phyloP scores from a whole-genome alignment of 352 stramenopile genomes.

The Phytophthora macrochlamydospora region DNA sequence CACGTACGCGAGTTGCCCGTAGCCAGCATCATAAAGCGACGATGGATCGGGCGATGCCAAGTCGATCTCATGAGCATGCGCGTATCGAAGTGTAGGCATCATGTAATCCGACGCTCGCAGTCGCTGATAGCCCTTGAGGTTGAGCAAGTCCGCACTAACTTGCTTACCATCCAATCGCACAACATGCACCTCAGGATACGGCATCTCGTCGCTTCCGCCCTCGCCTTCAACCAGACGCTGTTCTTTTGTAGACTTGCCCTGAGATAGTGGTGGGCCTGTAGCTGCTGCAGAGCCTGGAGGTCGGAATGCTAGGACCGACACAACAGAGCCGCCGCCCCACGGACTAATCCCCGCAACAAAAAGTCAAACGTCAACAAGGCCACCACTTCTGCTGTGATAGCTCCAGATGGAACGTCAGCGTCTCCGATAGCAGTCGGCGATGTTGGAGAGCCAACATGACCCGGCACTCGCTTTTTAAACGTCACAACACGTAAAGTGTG shows the following conservation, averaged over 20 bases:
- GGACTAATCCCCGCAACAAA: conserved; percentile 80
- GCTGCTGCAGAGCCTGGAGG: conserved; percentile 53
- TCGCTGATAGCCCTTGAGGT: conserved; percentile 75
- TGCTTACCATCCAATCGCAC: conserved; percentile 87
- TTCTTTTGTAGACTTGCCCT: conserved; percentile 44
- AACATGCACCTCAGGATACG: conserved; percentile 86
- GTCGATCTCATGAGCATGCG: conserved; percentile 23
- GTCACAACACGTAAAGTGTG: conserved; percentile 78
- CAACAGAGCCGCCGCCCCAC: conserved; percentile 55
- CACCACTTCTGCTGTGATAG: conserved; percentile 67
- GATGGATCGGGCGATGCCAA: conserved; percentile 28
- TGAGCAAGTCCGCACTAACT: conserved; percentile 84
- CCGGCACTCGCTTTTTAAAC: conserved; percentile 59
- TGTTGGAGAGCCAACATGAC: conserved; percentile 38
- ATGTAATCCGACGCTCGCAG: conserved; percentile 83
- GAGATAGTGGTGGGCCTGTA: conserved; percentile 17
- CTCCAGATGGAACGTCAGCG: conserved; percentile 30
- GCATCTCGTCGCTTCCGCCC: conserved; percentile 71
- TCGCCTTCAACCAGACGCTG: conserved; percentile 67
- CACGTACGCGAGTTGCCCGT: conserved; percentile 72
- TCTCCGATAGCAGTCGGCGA: conserved; percentile 33
- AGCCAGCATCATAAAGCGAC: conserved; percentile 75
- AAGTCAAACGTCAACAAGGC: conserved; percentile 84
- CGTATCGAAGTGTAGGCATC: conserved; percentile 77
- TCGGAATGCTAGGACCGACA: conserved; percentile 76